A percentile compares a stretch with the other conserved stretches of the same genome.
Conservation (phyloP, 2,329 filamentous ascomycete species). For the Penicillium brasilianum region DNA sequence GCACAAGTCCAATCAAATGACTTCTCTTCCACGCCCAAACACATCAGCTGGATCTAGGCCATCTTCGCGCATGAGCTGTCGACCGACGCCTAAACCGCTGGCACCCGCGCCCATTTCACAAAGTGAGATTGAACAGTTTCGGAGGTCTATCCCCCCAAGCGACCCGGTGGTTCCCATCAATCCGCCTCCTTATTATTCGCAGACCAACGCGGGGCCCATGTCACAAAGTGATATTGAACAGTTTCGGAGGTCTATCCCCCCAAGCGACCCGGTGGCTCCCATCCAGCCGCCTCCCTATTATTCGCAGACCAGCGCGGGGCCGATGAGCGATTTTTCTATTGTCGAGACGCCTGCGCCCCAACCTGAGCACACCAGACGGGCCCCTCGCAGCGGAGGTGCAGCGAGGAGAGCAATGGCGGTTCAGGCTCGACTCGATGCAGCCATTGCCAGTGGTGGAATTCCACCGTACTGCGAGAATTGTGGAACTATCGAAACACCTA, state of each 20-base stretch:
- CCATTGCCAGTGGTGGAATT: constrained; percentile 78
- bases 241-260: constrained; percentile 44
- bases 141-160: constrained; percentile 52
- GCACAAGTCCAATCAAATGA: constrained; percentile 29
- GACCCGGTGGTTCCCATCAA: constrained; percentile 52
- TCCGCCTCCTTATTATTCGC: constrained; percentile 44
- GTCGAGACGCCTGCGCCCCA: constrained; percentile 45
- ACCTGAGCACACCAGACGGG: constrained; percentile 40
- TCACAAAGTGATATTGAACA: constrained; percentile 43
- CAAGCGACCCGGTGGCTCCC: constrained; percentile 57
- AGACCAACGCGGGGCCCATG: constrained; percentile 50
- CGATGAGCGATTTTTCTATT: constrained; percentile 52
- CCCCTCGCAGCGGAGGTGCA: constrained; percentile 54
- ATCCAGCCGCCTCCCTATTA: constrained; percentile 41
- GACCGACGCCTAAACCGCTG: constrained; percentile 43
- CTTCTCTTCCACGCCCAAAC: constrained; percentile 30
- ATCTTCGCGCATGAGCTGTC: constrained; percentile 44
- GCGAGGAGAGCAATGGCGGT: constrained; percentile 71
- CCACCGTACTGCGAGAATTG: constrained; percentile 92
- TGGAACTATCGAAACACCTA: constrained; percentile 92
- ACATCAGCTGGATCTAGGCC: constrained; percentile 42
- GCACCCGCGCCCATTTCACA: constrained; percentile 45
- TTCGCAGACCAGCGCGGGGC: constrained; percentile 51
- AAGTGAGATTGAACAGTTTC: constrained; percentile 40
- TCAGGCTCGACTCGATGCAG: constrained; percentile 59